Evolutionary conservation across 2,329 filamentous ascomycete species (phyloP).

Genomic region (Penicillium sp.): DNA sequence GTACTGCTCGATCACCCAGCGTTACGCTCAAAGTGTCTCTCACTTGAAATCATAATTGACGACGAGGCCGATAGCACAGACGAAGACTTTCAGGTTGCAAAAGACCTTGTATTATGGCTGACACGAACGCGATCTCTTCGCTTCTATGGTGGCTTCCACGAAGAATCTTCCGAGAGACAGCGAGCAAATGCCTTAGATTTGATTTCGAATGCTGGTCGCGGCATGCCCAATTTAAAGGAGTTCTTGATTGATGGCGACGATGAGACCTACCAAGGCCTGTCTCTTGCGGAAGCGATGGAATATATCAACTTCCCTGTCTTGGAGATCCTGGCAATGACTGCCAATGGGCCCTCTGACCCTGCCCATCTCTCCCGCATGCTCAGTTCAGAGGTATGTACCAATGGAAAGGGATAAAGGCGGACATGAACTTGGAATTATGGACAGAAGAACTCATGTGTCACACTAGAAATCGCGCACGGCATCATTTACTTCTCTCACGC

Average conservation of each 20-base stretch:
- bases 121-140: constrained; percentile 2
- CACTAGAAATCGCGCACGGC: constrained; percentile 6
- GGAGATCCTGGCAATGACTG: neutral
- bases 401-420: neutral
- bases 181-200: neutral
- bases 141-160: constrained; percentile 7
- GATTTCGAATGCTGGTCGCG: neutral
- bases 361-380: neutral
- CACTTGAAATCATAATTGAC: constrained; percentile 7
- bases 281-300: constrained; percentile 6
- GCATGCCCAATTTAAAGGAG: neutral
- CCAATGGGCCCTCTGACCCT: neutral
- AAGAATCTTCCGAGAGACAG: neutral
- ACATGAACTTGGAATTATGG: neutral
- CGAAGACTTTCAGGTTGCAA: constrained; percentile 2
- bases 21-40: neutral
- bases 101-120: constrained; percentile 10
- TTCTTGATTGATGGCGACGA: constrained; percentile 1
- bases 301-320: constrained; percentile 2
- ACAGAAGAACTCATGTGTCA: no score
- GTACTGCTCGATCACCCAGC: neutral
- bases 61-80: neutral
- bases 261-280: neutral
- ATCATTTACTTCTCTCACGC: constrained; percentile 8
- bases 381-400: neutral